Evolutionary conservation across 371 early-diverging fungal species (phyloP), one percentile per base, ranked within the genome.

Genomic region (Lichtheimia ornata): DNA sequence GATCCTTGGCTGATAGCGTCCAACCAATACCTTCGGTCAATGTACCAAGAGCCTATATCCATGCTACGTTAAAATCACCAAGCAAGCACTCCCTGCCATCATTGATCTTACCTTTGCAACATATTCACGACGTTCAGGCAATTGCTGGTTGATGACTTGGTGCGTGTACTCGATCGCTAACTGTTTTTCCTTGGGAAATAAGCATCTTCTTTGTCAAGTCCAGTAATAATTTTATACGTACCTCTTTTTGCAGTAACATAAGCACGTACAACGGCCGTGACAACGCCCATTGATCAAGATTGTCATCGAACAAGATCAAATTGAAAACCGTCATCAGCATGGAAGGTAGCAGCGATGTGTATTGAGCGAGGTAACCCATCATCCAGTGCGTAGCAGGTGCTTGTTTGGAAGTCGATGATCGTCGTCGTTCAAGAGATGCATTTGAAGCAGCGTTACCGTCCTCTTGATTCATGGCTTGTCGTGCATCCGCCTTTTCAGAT

Each of bases 251-350:
- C 58, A 95, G 68, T 49, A 92, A 66, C 50, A 94, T 86, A 47
- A 96, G 69, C 3, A 88, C 85, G 63, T 93, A 83, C 58, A 96
- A 71, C 5, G 96, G 92, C 49, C 95, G 78, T 20, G 91, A 88
- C 44, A 94, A 73, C 15, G 90, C 79, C 95, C 95, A 95, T 55
- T 92, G 88, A 61, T 90, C 91, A 20, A 84, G 76, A 1, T 84
- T 79, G 63, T 92, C 92, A 58, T 94, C 94, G 64, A 94, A 92
- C 50, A 94, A 70, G 11, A 92, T 74, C 12, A 88, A 80, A 50
- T 89, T 86, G 61, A 94, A 85, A 44, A 93, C 69, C 0, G 84
- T 79, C 20, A 78, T 60, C 58, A 94, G 70, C 58, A 93, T 67
- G 30, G 81, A 81, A 42, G 84, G 84, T 42, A 91, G 66, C 22